These are phyloP conservation scores for Peltaster fructicola DNA, from an alignment of 2,329 filamentous ascomycete genomes.

Conservation along the genomic window DNA sequence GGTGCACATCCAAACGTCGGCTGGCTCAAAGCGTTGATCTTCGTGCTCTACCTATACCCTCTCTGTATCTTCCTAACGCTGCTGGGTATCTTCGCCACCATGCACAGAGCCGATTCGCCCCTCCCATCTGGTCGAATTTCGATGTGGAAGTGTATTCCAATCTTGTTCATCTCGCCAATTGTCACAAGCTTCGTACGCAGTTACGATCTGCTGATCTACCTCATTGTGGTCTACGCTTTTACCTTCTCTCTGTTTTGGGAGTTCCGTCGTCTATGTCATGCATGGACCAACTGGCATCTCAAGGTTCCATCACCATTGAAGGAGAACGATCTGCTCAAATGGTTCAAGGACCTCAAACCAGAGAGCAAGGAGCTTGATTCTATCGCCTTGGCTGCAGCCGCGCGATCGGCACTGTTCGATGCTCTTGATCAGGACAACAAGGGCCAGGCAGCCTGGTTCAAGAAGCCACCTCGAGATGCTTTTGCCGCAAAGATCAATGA, in stretches of 20 bases:
- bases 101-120: slow-evolving; percentile 33
- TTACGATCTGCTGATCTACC: slow-evolving; percentile 39
- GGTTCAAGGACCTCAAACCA: slow-evolving; percentile 23
- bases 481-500: too few species aligned
- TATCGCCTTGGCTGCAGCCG: slow-evolving; percentile 32
- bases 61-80: slow-evolving; percentile 42
- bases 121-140: slow-evolving; percentile 40
- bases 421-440: slow-evolving; percentile 29
- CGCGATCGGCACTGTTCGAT: slow-evolving; percentile 27
- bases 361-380: slow-evolving; percentile 25
- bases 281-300: slow-evolving; percentile 42
- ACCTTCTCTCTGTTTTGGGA: slow-evolving; percentile 31
- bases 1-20: slow-evolving; percentile 18
- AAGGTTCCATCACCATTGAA: slow-evolving; percentile 31
- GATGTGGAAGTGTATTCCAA: slow-evolving; percentile 37
- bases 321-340: slow-evolving; percentile 33
- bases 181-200: slow-evolving; percentile 36
- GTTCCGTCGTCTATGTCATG: slow-evolving; percentile 35
- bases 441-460: too few species aligned
- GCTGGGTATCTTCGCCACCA: slow-evolving; percentile 30
- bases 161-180: slow-evolving; percentile 39
- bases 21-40: slow-evolving; percentile 38
- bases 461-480: too few species aligned
- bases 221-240: slow-evolving; percentile 36
- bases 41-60: slow-evolving; percentile 40